Evolutionary conservation across 805 yeast species (phyloP).

Genomic region (Yarrowia deformans): DNA sequence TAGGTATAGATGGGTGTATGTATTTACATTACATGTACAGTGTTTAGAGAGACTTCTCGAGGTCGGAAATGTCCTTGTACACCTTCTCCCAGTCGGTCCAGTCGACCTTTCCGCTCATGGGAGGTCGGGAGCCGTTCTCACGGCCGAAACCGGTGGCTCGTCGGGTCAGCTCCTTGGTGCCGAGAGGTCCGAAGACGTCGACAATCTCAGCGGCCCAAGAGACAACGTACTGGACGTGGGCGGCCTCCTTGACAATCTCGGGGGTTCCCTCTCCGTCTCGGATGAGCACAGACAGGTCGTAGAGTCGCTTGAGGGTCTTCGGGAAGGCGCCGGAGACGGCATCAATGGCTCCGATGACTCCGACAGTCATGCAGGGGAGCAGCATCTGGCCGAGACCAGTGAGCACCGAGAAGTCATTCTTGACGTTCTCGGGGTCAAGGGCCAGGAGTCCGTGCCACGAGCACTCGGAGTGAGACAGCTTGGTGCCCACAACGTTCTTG

Average conservation of each 20-base stretch:
- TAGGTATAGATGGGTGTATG: background rate
- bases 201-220: slow-evolving; percentile 59
- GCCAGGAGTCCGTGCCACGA: slow-evolving; percentile 58
- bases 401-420: slow-evolving; percentile 55
- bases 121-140: slow-evolving; percentile 57
- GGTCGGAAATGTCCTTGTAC: slow-evolving; percentile 32
- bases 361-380: slow-evolving; percentile 57
- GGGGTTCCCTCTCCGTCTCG: slow-evolving; percentile 49
- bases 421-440: slow-evolving; percentile 52
- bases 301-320: slow-evolving; percentile 56
- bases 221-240: slow-evolving; percentile 54
- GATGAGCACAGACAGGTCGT: slow-evolving; percentile 50
- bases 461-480: slow-evolving; percentile 61
- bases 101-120: slow-evolving; percentile 49
- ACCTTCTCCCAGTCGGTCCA: slow-evolving; percentile 40
- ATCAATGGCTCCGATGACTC: slow-evolving; percentile 61
- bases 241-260: slow-evolving; percentile 51
- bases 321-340: slow-evolving; percentile 64
- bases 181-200: slow-evolving; percentile 56
- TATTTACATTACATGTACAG: background rate
- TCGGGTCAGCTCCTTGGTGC: slow-evolving; percentile 56
- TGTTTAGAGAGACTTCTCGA: slow-evolving; percentile 18
- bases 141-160: slow-evolving; percentile 55
- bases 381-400: slow-evolving; percentile 63
- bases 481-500: slow-evolving; percentile 59